Conservation (phyloP, 345 rosid genomes). For the Eucalyptus rudis region DNA sequence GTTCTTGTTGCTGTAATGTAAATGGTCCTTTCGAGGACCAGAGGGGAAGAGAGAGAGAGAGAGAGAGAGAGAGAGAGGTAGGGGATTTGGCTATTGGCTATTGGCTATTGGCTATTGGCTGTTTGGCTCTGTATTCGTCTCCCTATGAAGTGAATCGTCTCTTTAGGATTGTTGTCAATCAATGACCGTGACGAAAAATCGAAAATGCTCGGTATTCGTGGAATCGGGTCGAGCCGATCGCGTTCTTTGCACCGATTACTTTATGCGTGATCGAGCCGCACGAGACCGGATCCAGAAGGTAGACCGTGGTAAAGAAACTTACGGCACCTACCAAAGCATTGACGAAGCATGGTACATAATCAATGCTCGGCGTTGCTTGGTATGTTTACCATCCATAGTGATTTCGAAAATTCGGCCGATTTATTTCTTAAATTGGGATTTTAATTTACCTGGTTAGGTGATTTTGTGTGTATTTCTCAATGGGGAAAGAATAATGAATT, state of each 20-base stretch:
- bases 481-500: background rate
- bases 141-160: background rate
- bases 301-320: background rate
- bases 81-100: too few relatives aligned
- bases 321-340: background rate
- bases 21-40: background rate
- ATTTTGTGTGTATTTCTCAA: background rate
- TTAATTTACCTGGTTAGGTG: background rate
- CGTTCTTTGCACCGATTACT: background rate
- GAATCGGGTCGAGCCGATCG: background rate
- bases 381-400: background rate
- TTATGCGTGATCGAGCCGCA: background rate
- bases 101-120: background rate
- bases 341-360: background rate
- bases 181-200: background rate
- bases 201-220: background rate
- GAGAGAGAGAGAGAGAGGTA: background rate
- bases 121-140: background rate
- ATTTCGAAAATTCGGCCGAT: background rate
- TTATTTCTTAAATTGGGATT: background rate
- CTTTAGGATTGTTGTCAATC: background rate
- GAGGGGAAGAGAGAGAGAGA: background rate
- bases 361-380: background rate
- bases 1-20: background rate
- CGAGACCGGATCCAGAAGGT: background rate